Base-by-base conservation (phyloP, 2,329 filamentous ascomycete genomes). In the Cryphonectria nitschkei region DNA sequence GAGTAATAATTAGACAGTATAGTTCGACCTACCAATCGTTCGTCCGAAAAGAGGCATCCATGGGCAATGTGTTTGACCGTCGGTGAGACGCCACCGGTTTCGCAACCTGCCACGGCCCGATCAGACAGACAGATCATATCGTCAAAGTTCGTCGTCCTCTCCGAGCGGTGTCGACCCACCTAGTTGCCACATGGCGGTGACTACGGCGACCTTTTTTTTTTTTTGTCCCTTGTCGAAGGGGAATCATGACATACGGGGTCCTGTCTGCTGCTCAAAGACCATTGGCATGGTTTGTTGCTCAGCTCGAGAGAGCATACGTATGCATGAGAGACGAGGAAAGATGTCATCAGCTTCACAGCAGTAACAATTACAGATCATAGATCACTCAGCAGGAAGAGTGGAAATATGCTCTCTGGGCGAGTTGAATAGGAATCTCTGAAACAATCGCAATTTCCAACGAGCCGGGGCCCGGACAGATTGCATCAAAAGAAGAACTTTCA, bases 111-210 rank as follows among this genome's bases (percentile, higher is more conserved):
- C 71, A 70, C 65, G 66, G 43, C 37, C 56, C 54, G 56, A 62
- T 61, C 64, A 58, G 46, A 43, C 60, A 70, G 68, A 61, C 63
- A 32, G 60, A 67, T 29, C n/a, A 70, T 41, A 54, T 67, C 67
- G 56, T 63, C 62, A 63, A 46, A 39, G 65, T 32, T 70, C 62
- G 34, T 66, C 62, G 68, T 72, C 66, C 56, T 65, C 66, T 61
- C 71, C 69, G 70, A 71, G 71, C 54, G 29, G 29, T 7, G 9
- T 16, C 34, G 68, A 50, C 34, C 71, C 71, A 71, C 68, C 71
- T 68, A 71, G 66, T 62, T 68, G 69, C 71, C 71, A 71, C 71
- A 72, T 72, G 71, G 68, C 70, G 34, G 65, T 65, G 58, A 60
- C 67, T 66, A 54, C 56, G 43, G 54, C 54, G 54, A 32, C 14